Evolutionary conservation across 345 rosid species (phyloP).

Genomic region (Lumnitzera littorea): DNA sequence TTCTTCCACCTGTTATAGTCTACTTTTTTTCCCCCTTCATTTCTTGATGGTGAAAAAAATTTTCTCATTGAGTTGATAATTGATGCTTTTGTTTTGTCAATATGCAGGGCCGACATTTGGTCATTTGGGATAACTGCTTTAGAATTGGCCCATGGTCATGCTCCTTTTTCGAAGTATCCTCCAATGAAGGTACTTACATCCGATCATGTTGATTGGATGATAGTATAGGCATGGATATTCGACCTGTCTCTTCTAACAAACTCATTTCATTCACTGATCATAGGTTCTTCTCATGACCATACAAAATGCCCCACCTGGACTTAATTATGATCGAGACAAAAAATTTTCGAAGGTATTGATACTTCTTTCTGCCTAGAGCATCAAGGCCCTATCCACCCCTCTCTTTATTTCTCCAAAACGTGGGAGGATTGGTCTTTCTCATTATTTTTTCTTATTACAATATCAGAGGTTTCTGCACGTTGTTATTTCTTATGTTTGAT

Average conservation of each 20-base stretch:
- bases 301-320: constrained; percentile 98
- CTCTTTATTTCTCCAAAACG: not conserved
- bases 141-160: constrained; percentile 99
- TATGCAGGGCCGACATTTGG: constrained; percentile 96
- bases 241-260: not conserved
- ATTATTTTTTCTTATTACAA: not conserved
- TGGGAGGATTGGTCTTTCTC: not conserved
- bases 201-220: not conserved
- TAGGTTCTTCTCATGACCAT: constrained; percentile 98
- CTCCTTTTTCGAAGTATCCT: constrained; percentile 96
- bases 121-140: constrained; percentile 97
- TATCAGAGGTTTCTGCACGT: too few relatives aligned
- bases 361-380: constrained; percentile 53
- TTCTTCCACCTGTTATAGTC: constrained; percentile 7
- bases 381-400: not conserved
- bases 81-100: constrained; percentile 12
- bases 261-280: not conserved
- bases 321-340: constrained; percentile 96
- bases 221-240: not conserved
- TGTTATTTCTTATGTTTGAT: not conserved
- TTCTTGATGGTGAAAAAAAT: not conserved
- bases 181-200: constrained; percentile 82
- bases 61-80: not conserved
- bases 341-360: constrained; percentile 93
- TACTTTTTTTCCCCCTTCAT: not conserved